Conservation (phyloP, 352 stramenopile genomes). For the Phytophthora hibernalis region DNA sequence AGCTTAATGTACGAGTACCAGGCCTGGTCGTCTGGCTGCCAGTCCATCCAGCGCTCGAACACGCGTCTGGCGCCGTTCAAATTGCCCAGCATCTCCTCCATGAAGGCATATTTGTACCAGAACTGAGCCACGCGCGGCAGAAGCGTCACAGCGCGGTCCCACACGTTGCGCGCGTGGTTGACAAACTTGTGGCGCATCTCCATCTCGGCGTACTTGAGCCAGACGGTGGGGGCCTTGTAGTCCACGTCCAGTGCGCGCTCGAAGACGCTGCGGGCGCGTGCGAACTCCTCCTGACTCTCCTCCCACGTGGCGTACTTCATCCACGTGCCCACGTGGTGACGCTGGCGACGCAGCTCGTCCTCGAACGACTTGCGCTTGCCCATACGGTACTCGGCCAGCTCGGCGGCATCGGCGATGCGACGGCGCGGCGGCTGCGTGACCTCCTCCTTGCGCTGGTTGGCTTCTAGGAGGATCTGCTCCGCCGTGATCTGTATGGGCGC, state of each 20-base stretch:
- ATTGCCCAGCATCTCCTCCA: conserved; percentile 99
- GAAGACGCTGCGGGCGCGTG: conserved; percentile 96
- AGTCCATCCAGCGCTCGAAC: conserved; percentile 98
- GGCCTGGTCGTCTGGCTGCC: conserved; percentile 98
- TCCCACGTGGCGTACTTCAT: conserved; percentile 99
- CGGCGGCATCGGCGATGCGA: conserved; percentile 90
- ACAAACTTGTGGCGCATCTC: conserved; percentile 99
- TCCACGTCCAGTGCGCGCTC: conserved; percentile 98
- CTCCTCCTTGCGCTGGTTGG: conserved; percentile 90
- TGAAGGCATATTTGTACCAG: conserved; percentile 99
- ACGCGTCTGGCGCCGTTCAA: conserved; percentile 93
- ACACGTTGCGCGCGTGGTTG: conserved; percentile 98
- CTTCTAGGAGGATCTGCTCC: conserved; percentile 98
- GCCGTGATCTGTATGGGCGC: conserved; percentile 99
- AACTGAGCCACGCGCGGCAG: conserved; percentile 97
- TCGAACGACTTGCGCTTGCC: conserved; percentile 94
- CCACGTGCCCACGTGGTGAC: conserved; percentile 97
- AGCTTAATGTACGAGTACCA: conserved; percentile 99
- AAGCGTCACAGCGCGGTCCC: conserved; percentile 94
- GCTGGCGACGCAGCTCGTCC: conserved; percentile 96
- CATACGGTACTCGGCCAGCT: conserved; percentile 94
- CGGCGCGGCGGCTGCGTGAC: conserved; percentile 74
- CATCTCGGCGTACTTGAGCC: conserved; percentile 99
- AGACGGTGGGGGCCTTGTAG: conserved; percentile 94
- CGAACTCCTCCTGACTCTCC: conserved; percentile 98